These are phyloP conservation scores for Yamadazyma olivae DNA, from an alignment of 805 yeast genomes.

Conservation along the genomic window DNA sequence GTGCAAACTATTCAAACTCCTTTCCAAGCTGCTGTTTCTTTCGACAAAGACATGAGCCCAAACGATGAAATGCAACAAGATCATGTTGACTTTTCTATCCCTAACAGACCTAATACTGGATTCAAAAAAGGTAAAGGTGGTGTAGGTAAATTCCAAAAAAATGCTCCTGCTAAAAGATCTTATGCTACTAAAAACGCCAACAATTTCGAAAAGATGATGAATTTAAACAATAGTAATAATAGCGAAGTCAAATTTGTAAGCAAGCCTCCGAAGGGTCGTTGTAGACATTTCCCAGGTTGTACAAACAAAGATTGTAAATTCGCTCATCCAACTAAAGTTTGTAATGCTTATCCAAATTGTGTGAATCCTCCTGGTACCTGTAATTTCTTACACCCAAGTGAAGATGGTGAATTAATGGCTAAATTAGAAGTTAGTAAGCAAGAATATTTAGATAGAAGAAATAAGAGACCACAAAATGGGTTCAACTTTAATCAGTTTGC, in stretches of 20 bases:
- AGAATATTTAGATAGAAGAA: conserved; percentile 44
- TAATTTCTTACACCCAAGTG: conserved; percentile 77
- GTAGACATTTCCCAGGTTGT: conserved; percentile 71
- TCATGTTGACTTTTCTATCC: conserved; percentile 13
- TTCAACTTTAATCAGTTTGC: conserved; percentile 15
- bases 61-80: conserved; percentile 11
- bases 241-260: conserved; percentile 32
- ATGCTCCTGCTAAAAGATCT: conserved; percentile 17
- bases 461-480: conserved; percentile 25
- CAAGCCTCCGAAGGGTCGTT: conserved; percentile 58
- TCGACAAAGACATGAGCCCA: background rate
- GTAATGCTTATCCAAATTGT: conserved; percentile 76
- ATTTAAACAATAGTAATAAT: conserved; percentile 12
- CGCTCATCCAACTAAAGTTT: conserved; percentile 77
- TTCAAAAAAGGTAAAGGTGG: conserved; percentile 5
- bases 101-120: conserved; percentile 5
- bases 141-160: conserved; percentile 19
- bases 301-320: conserved; percentile 63
- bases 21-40: background rate
- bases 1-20: background rate
- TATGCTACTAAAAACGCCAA: conserved; percentile 37
- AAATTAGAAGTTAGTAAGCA: conserved; percentile 63
- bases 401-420: conserved; percentile 71
- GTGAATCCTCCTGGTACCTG: conserved; percentile 80
- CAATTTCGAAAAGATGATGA: conserved; percentile 40